Evolutionary conservation across 495 filamentous ascomycete species (phyloP).

Genomic region (Chaetomium fimeti): DNA sequence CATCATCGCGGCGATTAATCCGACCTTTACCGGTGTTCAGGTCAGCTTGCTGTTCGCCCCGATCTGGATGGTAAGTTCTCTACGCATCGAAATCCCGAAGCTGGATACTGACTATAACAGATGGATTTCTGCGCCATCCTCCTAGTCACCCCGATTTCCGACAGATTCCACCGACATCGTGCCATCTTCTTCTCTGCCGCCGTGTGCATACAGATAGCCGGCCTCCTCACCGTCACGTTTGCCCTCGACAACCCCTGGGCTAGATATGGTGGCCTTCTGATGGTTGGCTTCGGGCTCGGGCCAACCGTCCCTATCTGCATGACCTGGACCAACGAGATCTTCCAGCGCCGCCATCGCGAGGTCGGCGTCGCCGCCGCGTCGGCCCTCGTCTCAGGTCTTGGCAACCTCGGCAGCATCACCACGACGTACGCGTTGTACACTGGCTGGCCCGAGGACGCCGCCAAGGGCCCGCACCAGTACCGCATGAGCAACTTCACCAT

Average conservation of each 20-base stretch:
- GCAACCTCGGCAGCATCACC: constrained; percentile 79
- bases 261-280: constrained; percentile 81
- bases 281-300: constrained; percentile 87
- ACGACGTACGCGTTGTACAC: constrained; percentile 89
- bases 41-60: constrained; percentile 82
- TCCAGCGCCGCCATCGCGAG: constrained; percentile 85
- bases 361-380: constrained; percentile 88
- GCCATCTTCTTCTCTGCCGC: constrained; percentile 79
- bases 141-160: constrained; percentile 77
- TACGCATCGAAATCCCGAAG: background rate
- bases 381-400: constrained; percentile 79
- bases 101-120: constrained; percentile 34
- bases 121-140: constrained; percentile 89
- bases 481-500: constrained; percentile 82
- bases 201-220: constrained; percentile 75
- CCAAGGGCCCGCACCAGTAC: constrained; percentile 66
- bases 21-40: constrained; percentile 66
- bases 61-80: constrained; percentile 76
- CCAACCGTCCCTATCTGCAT: constrained; percentile 90
- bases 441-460: constrained; percentile 74
- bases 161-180: constrained; percentile 80
- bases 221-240: constrained; percentile 76
- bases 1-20: constrained; percentile 78
- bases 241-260: constrained; percentile 72
- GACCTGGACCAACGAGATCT: constrained; percentile 90